Evolutionary conservation across 1,284 basidiomycete species (phyloP).

Genomic region (Salmacisia buchloeana): DNA sequence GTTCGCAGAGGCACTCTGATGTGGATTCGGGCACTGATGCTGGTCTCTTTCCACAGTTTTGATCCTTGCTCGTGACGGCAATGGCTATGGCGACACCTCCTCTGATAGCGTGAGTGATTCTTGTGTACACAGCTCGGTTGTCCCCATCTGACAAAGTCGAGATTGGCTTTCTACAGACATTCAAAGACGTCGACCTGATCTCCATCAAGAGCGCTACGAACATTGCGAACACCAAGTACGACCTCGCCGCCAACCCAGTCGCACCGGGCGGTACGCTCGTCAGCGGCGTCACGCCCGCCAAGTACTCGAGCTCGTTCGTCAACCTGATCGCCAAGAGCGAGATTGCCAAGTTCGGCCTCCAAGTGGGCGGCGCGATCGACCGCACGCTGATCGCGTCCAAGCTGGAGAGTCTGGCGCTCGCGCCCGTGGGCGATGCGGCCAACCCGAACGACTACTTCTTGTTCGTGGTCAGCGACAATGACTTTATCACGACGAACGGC

Average conservation of each 20-base stretch:
- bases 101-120: conserved; percentile 3
- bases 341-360: conserved; percentile 62
- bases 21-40: neutral
- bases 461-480: conserved; percentile 63
- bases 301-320: conserved; percentile 59
- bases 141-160: no score
- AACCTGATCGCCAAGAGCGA: conserved; percentile 55
- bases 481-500: conserved; percentile 63
- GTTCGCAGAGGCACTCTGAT: neutral
- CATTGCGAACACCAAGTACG: conserved; percentile 61
- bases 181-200: conserved; percentile 56
- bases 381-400: conserved; percentile 62
- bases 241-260: conserved; percentile 59
- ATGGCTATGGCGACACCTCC: conserved; percentile 59
- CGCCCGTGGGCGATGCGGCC: conserved; percentile 56
- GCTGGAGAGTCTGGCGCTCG: conserved; percentile 65
- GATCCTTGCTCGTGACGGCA: conserved; percentile 61
- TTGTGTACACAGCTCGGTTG: no score
- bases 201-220: conserved; percentile 62
- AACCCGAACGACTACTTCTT: conserved; percentile 65
- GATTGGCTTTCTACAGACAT: conserved; percentile 25
- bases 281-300: conserved; percentile 55
- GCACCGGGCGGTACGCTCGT: conserved; percentile 58
- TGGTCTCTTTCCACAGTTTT: conserved; percentile 50
- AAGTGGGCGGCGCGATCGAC: conserved; percentile 49